Evolutionary conservation across 257 asterid genomes (phyloP).

Genomic region (Prunella vulgaris): DNA sequence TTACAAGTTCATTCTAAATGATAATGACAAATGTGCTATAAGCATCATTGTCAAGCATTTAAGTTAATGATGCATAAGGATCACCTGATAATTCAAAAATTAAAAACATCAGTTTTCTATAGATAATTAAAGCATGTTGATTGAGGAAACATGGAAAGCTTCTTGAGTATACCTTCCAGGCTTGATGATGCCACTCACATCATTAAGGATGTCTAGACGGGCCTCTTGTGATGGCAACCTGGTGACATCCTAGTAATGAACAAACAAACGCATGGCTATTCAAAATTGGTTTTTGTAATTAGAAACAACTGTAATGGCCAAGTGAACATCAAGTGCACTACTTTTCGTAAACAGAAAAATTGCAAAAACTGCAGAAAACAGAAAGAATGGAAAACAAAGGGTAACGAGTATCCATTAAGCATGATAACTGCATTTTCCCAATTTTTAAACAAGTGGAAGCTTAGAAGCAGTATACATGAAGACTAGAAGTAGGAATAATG

Average conservation of each 20-base stretch:
- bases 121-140: background rate
- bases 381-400: background rate
- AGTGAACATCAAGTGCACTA: background rate
- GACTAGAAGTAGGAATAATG: too few relatives aligned
- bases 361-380: background rate
- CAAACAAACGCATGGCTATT: background rate
- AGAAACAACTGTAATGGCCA: background rate
- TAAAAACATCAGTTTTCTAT: background rate
- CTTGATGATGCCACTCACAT: conserved; percentile 49
- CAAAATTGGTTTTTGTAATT: background rate
- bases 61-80: background rate
- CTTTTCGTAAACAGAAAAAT: background rate
- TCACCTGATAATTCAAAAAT: background rate
- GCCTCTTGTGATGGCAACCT: conserved; percentile 43
- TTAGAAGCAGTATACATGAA: too few relatives aligned
- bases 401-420: background rate
- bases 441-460: too few relatives aligned
- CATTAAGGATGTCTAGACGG: conserved; percentile 42
- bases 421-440: background rate
- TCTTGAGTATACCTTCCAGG: conserved; percentile 58
- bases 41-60: too few relatives aligned
- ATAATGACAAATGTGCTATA: too few relatives aligned
- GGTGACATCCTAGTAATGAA: conserved; percentile 36
- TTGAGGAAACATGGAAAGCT: background rate
- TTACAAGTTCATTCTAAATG: background rate